These are phyloP conservation scores for Pichia rugopelliculosa DNA, from an alignment of 805 yeast genomes.

Conservation along the genomic window DNA sequence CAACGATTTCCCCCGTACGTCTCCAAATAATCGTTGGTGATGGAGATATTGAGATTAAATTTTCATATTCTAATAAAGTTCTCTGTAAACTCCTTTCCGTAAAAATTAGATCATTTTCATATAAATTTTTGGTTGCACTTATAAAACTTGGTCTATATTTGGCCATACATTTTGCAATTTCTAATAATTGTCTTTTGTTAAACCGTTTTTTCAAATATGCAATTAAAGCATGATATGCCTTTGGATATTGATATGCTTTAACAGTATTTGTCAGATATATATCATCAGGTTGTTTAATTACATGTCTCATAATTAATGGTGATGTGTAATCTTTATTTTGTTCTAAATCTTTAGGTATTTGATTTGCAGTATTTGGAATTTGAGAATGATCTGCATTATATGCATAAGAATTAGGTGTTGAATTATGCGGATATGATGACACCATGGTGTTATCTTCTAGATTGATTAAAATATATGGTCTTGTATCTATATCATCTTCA, in stretches of 20 bases:
- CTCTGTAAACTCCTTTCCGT: conserved; percentile 54
- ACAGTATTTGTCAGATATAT: conserved; percentile 35
- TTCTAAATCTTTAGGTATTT: conserved; percentile 33
- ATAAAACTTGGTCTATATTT: conserved; percentile 70
- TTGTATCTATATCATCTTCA: conserved; percentile 19
- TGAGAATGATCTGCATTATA: conserved; percentile 44
- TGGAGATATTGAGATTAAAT: conserved; percentile 49
- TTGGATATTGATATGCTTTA: conserved; percentile 54
- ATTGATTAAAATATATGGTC: conserved; percentile 27
- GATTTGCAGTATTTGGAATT: conserved; percentile 44
- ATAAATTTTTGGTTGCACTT: conserved; percentile 64
- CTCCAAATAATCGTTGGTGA: conserved; percentile 83
- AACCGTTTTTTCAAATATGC: conserved; percentile 47
- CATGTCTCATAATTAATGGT: conserved; percentile 50
- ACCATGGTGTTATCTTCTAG: conserved; percentile 23
- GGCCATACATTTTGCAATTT: conserved; percentile 51
- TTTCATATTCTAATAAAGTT: conserved; percentile 50
- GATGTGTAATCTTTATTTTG: conserved; percentile 42
- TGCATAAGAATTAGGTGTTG: conserved; percentile 36
- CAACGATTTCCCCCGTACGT: conserved; percentile 78
- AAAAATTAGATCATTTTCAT: conserved; percentile 61
- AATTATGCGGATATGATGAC: conserved; percentile 27
- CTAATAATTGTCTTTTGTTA: conserved; percentile 30
- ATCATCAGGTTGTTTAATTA: conserved; percentile 46
- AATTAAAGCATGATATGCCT: conserved; percentile 54